These are phyloP conservation scores for Gynandropsis gynandra DNA, from an alignment of 345 rosid species.

Conservation along the genomic window DNA sequence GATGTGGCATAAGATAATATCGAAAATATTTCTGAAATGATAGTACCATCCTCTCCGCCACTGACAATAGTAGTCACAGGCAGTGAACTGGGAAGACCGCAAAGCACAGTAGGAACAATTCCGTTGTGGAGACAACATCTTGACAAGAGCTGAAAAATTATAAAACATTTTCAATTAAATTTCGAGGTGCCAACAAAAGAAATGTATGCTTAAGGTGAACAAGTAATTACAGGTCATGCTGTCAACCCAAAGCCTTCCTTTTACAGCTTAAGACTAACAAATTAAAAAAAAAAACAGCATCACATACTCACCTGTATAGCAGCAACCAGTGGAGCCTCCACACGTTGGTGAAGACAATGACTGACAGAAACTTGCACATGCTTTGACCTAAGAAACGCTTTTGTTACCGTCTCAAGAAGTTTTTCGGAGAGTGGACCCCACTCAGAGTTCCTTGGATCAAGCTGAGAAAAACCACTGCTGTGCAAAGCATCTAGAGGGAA, in stretches of 20 bases:
- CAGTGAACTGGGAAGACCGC: constrained; percentile 86
- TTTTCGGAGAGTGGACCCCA: constrained; percentile 53
- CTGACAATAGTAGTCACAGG: constrained; percentile 75
- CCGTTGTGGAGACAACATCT: constrained; percentile 85
- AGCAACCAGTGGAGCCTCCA: constrained; percentile 54
- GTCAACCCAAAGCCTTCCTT: constrained; percentile 9
- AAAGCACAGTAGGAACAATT: constrained; percentile 64
- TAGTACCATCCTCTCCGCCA: constrained; percentile 94
- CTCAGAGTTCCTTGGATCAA: constrained; percentile 55
- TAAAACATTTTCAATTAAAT: constrained; percentile 16
- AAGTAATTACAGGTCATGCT: background rate
- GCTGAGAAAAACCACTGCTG: constrained; percentile 42
- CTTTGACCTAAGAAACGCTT: constrained; percentile 71
- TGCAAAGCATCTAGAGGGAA: constrained; percentile 66
- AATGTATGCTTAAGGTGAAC: background rate
- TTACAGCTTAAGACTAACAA: constrained; percentile 11
- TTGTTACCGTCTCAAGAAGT: constrained; percentile 59
- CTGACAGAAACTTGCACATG: constrained; percentile 68
- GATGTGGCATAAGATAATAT: constrained; percentile 56
- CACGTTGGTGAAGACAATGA: constrained; percentile 74
- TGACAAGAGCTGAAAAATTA: constrained; percentile 63
- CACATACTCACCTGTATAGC: constrained; percentile 57
- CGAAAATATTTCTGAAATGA: constrained; percentile 73
- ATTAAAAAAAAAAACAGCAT: constrained; percentile 3
- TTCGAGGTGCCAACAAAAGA: constrained; percentile 12